phyloP scores from a whole-genome alignment of 164 flowering plant genomes.

The Euptelea pleiosperma region DNA sequence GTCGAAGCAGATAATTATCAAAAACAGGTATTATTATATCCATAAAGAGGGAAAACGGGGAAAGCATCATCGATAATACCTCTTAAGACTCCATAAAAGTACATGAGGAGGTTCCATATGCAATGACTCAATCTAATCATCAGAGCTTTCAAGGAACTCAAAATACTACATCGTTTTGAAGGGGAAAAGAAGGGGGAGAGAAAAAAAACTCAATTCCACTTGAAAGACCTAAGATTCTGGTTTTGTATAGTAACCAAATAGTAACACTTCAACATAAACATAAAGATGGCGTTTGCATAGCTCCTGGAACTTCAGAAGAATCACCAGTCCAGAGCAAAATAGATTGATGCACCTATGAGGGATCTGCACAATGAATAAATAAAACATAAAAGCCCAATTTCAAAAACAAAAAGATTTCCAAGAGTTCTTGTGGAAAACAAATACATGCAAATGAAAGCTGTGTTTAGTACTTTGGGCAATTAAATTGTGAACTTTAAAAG shows the following conservation, averaged over 20 bases:
- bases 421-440: constrained; percentile 11
- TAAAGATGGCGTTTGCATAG: constrained; percentile 42
- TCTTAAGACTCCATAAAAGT: constrained; percentile 4
- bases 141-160: constrained; percentile 23
- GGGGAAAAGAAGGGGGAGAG: constrained; percentile 7
- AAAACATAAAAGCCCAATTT: constrained; percentile 29
- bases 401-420: constrained; percentile 12
- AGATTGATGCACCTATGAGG: constrained; percentile 39
- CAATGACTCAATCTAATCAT: constrained; percentile 7
- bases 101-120: background rate
- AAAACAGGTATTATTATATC: too few relatives aligned
- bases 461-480: too few relatives aligned
- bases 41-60: too few relatives aligned
- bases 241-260: constrained; percentile 26
- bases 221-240: constrained; percentile 26
- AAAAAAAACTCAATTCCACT: constrained; percentile 23
- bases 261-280: constrained; percentile 30
- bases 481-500: background rate
- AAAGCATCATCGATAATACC: background rate
- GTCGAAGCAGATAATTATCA: too few relatives aligned
- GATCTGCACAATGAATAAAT: constrained; percentile 50
- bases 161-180: constrained; percentile 24
- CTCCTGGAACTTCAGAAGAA: constrained; percentile 57
- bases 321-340: constrained; percentile 49
- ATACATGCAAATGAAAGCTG: background rate